These are phyloP conservation scores for Allantophomopsis cytisporea DNA, from an alignment of 2,329 filamentous ascomycete species.

Conservation along the genomic window DNA sequence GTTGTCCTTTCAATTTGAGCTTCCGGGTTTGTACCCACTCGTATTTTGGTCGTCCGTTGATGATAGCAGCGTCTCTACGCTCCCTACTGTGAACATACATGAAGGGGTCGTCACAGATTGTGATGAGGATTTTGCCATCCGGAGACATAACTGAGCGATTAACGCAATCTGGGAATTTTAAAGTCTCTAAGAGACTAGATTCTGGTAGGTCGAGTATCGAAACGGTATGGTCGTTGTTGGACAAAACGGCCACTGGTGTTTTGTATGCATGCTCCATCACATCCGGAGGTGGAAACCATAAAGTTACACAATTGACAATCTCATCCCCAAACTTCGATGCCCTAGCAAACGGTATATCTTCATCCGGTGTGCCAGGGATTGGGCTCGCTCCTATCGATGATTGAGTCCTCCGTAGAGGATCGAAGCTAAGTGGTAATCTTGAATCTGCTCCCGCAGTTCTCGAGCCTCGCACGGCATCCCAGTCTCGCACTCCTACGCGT, in stretches of 20 bases:
- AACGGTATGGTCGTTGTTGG: constrained; percentile 87
- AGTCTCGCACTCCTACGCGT: neutral
- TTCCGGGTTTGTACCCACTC: constrained; percentile 16
- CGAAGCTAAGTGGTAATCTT: constrained; percentile 37
- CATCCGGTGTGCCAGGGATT: no score
- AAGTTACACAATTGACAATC: constrained; percentile 52
- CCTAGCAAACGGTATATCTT: constrained; percentile 22
- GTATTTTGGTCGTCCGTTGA: neutral
- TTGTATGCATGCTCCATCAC: constrained; percentile 26
- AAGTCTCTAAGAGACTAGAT: constrained; percentile 51
- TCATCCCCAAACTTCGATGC: constrained; percentile 42
- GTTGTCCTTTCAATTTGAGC: constrained; percentile 44
- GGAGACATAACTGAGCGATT: constrained; percentile 93
- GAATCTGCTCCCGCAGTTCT: constrained; percentile 35
- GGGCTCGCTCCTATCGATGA: no score
- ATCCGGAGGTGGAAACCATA: constrained; percentile 39
- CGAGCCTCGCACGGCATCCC: no score
- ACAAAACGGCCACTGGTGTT: constrained; percentile 53
- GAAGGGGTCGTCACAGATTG: constrained; percentile 77
- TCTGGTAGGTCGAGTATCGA: constrained; percentile 67
- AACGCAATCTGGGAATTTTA: constrained; percentile 72
- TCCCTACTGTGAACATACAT: constrained; percentile 66
- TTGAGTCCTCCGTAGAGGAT: constrained; percentile 12
- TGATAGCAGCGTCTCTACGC: no score
- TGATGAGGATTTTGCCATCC: constrained; percentile 65